phyloP scores from a whole-genome alignment of 495 filamentous ascomycete species.

The Cercophora samala region DNA sequence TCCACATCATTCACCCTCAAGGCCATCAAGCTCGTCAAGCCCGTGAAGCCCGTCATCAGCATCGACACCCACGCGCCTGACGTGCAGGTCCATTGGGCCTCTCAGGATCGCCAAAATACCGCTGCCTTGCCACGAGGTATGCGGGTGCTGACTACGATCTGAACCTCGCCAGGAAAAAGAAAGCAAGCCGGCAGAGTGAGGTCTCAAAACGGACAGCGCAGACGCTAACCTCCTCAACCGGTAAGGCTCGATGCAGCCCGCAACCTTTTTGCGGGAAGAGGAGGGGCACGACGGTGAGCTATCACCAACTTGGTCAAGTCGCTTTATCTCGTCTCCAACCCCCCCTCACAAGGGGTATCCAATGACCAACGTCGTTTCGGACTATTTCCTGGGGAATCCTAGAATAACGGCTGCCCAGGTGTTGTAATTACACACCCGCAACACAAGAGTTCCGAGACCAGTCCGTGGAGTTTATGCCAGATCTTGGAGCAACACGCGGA shows the following conservation, averaged over 20 bases:
- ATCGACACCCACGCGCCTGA: not conserved
- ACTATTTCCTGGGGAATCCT: slow-evolving; percentile 8
- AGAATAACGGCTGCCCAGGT: not conserved
- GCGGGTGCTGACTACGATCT: slow-evolving; percentile 9
- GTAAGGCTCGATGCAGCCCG: not conserved
- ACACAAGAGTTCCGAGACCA: not conserved
- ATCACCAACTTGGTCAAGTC: slow-evolving; percentile 11
- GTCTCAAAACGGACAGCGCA: not conserved
- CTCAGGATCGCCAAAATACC: not conserved
- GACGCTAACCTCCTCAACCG: not conserved
- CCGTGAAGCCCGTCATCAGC: not conserved
- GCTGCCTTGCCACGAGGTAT: slow-evolving; percentile 1
- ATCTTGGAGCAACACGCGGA: not conserved
- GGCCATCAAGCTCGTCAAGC: not conserved
- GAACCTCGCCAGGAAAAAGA: not conserved
- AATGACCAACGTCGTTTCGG: not conserved
- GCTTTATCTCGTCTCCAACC: slow-evolving; percentile 3
- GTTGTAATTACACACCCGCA: not conserved
- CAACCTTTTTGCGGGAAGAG: slow-evolving; percentile 1
- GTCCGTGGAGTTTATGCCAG: not conserved
- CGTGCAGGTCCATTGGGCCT: not conserved
- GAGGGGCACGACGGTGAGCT: not conserved
- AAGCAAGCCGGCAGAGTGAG: not conserved
- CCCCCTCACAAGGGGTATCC: not conserved
- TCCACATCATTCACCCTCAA: not conserved